Evolutionary conservation across 768 basidiomycete genomes (phyloP).

Genomic region (Coprinopsis cinerea): DNA sequence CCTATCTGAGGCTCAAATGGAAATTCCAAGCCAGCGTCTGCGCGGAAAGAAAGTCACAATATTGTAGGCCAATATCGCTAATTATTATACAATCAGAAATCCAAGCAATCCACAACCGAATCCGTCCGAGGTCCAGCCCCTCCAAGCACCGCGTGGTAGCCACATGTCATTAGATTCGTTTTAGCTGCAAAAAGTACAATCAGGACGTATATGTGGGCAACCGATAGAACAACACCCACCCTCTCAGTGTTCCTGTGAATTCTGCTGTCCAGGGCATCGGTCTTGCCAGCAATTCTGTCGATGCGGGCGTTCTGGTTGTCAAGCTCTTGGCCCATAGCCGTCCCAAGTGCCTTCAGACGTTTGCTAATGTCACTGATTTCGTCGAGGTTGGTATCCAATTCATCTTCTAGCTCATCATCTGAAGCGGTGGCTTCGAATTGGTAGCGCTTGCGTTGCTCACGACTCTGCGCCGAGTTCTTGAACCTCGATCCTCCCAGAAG

Average conservation of each 20-base stretch:
- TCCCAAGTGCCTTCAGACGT: conserved; percentile 71
- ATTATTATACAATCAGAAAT: no score
- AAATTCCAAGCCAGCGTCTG: no score
- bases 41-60: no score
- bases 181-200: conserved; percentile 39
- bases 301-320: conserved; percentile 81
- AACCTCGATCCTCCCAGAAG: conserved; percentile 37
- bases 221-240: conserved; percentile 34
- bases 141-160: neutral
- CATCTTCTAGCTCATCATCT: conserved; percentile 93
- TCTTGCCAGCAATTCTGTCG: conserved; percentile 71
- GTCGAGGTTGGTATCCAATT: conserved; percentile 86
- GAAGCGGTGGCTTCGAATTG: conserved; percentile 89
- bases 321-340: conserved; percentile 83
- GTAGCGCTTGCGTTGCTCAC: conserved; percentile 74
- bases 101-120: no score
- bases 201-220: conserved; percentile 13
- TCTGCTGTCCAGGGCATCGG: conserved; percentile 64
- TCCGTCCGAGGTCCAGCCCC: no score
- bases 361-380: conserved; percentile 77
- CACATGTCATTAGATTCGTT: conserved; percentile 39
- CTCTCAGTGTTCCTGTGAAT: conserved; percentile 80
- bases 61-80: no score
- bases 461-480: conserved; percentile 44
- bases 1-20: neutral